phyloP scores from a whole-genome alignment of 306 rosid genomes.

The Rosa rugosa region DNA sequence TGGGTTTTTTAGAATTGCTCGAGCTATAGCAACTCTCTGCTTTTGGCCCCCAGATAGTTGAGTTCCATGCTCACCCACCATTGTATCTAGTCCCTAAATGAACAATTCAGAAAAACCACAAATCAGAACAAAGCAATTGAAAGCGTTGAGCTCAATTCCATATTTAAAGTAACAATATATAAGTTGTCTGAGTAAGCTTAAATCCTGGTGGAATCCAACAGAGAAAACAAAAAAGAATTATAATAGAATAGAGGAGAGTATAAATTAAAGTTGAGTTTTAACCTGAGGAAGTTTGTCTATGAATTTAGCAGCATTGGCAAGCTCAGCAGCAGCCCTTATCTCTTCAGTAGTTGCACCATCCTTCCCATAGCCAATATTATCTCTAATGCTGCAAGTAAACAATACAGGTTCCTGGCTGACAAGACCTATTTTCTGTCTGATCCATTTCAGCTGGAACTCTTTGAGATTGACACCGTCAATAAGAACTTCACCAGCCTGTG shows the following conservation, averaged over 20 bases:
- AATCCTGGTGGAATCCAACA: neutral
- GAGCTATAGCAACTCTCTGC: slow-evolving; percentile 33
- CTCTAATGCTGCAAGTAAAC: slow-evolving; percentile 42
- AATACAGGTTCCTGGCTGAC: slow-evolving; percentile 52
- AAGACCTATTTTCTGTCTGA: slow-evolving; percentile 40
- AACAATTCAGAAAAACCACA: neutral
- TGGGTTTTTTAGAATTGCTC: slow-evolving; percentile 74
- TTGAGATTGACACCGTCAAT: slow-evolving; percentile 45
- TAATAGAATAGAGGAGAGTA: neutral
- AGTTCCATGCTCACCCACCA: slow-evolving; percentile 77
- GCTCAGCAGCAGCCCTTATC: slow-evolving; percentile 35
- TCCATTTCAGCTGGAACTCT: slow-evolving; percentile 44
- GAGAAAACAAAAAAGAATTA: neutral
- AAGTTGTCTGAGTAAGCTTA: neutral
- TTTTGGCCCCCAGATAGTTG: slow-evolving; percentile 72
- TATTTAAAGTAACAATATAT: neutral
- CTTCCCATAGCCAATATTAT: slow-evolving; percentile 47
- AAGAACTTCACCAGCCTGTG: slow-evolving; percentile 44
- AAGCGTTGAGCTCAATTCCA: neutral
- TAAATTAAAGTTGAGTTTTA: neutral
- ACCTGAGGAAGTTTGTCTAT: slow-evolving; percentile 49
- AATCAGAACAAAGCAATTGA: neutral
- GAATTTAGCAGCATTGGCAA: slow-evolving; percentile 45
- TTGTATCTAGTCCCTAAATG: slow-evolving; percentile 54
- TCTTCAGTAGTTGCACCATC: slow-evolving; percentile 44